These are phyloP conservation scores for Phytopythium helicoides DNA, from an alignment of 352 stramenopile genomes.

Conservation along the genomic window DNA sequence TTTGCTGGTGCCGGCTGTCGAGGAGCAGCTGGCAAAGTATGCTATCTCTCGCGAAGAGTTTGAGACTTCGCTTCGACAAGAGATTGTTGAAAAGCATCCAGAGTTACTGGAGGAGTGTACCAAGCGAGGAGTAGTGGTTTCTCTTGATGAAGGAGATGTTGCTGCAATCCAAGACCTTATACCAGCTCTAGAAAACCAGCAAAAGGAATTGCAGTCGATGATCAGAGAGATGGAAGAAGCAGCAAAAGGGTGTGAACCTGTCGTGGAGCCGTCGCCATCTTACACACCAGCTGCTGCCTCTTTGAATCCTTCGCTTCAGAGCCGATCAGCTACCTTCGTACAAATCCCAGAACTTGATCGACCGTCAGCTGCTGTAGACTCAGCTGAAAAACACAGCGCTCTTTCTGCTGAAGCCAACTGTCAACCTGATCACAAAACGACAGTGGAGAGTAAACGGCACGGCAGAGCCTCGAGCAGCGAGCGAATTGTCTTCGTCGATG, in stretches of 20 bases:
- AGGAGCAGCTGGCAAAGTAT: slow-evolving; percentile 4
- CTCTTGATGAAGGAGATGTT: neutral
- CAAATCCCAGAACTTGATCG: too few relatives aligned
- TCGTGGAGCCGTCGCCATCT: neutral
- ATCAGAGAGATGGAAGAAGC: neutral
- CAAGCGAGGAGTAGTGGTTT: neutral
- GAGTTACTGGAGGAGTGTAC: slow-evolving; percentile 11
- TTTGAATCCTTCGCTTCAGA: too few relatives aligned
- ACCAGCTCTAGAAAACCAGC: neutral
- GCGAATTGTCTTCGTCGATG: slow-evolving; percentile 12
- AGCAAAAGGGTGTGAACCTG: neutral
- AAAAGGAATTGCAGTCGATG: neutral
- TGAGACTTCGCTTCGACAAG: slow-evolving; percentile 15
- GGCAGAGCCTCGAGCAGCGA: neutral
- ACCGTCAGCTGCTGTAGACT: too few relatives aligned
- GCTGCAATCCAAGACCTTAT: neutral
- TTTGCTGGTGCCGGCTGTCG: slow-evolving; percentile 3
- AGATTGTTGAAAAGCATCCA: slow-evolving; percentile 15
- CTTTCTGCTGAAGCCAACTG: neutral
- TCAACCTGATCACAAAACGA: neutral
- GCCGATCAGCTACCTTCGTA: too few relatives aligned
- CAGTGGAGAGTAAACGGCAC: neutral
- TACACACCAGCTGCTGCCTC: neutral
- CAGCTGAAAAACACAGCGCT: too few relatives aligned
- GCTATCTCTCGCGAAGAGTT: slow-evolving; percentile 10